A percentile compares a stretch with the other conserved stretches of the same genome.
These are phyloP conservation scores for Pseudogymnoascus sp. DNA, from an alignment of 2,329 filamentous ascomycete species.

Conservation along the genomic window DNA sequence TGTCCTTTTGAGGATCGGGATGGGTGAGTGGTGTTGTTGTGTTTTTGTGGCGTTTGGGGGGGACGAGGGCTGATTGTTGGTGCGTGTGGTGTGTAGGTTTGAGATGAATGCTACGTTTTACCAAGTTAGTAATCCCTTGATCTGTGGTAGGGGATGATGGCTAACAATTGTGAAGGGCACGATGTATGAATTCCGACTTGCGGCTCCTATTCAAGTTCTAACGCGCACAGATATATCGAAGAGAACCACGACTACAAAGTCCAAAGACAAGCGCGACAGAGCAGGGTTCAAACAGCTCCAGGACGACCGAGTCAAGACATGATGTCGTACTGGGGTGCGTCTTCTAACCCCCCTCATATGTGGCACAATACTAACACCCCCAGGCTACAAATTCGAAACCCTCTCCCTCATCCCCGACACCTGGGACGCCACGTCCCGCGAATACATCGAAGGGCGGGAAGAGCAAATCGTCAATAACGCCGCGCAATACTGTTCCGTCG, in stretches of 20 bases:
- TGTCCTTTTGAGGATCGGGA: not conserved
- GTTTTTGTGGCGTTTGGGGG: not conserved
- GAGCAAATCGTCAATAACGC: conserved; percentile 72
- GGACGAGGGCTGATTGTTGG: not conserved
- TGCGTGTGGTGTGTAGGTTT: conserved; percentile 47
- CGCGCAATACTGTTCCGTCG: conserved; percentile 91
- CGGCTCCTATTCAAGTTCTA: conserved; percentile 16
- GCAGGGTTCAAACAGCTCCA: conserved; percentile 32
- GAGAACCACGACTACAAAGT: conserved; percentile 73
- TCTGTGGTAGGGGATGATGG: not conserved
- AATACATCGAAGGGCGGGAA: conserved; percentile 70
- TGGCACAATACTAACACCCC: conserved; percentile 8
- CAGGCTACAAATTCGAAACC: conserved; percentile 95
- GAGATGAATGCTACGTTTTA: conserved; percentile 93
- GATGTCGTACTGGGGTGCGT: conserved; percentile 96
- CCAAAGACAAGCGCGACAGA: conserved; percentile 49
- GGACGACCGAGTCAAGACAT: conserved; percentile 59
- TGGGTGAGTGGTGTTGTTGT: not conserved
- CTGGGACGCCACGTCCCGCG: conserved; percentile 64
- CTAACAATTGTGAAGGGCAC: conserved; percentile 37
- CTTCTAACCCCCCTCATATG: too few relatives aligned
- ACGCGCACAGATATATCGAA: conserved; percentile 69
- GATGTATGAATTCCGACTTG: conserved; percentile 35
- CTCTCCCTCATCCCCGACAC: conserved; percentile 65
- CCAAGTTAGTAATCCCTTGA: conserved; percentile 51